Base-by-base conservation (phyloP, 2,329 filamentous ascomycete species). In the Aspergillus texensis region DNA sequence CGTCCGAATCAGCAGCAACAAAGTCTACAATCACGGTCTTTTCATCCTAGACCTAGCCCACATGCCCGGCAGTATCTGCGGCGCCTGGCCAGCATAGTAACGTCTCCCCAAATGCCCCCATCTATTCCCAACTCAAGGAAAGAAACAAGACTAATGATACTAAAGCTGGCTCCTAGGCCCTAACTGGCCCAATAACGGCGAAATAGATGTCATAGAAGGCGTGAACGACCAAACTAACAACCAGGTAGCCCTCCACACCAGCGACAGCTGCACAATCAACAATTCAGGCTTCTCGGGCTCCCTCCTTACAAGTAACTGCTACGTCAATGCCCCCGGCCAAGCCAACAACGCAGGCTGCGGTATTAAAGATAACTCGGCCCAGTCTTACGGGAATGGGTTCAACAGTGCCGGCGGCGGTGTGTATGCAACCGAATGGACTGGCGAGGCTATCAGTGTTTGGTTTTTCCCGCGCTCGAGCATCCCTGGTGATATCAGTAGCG, bases 141-240 rank as follows among this genome's bases (percentile, higher is more conserved):
- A 45, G 52, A n/a, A 57, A 4, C 16, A 50, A 28, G 3, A 48
- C 32, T 57, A 53, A 63, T 61, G 19, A 46, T 26, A 43, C 16
- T 52, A 56, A 34, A 81, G 79, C 74, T 86, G 84, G 84, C 82
- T 81, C 54, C 74, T 92, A 39, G 91, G 90, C 19, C 81, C 83
- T n/a, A 78, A 85, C 72, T 94, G 91, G 91, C 91, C 91, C 1
- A 75, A 75, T 48, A 81, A 82, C 9, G 91, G 91, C 54, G 91
- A 94, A 78, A 91, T 94, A 70, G 91, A 94, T 75, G 90, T 94
- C 71, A 87, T 94, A 69, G 91, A 94, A 79, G 91, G 90, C 43
- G 89, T 93, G 69, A 91, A 92, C 79, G 79, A 82, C 26, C 84
- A 88, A 65, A 74, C 79, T 3, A 78, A 82, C 63, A 86, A 91